Evolutionary conservation across 1,284 basidiomycete genomes (phyloP), one percentile per base, ranked within the genome.

Genomic region (Naganishia sp.): DNA sequence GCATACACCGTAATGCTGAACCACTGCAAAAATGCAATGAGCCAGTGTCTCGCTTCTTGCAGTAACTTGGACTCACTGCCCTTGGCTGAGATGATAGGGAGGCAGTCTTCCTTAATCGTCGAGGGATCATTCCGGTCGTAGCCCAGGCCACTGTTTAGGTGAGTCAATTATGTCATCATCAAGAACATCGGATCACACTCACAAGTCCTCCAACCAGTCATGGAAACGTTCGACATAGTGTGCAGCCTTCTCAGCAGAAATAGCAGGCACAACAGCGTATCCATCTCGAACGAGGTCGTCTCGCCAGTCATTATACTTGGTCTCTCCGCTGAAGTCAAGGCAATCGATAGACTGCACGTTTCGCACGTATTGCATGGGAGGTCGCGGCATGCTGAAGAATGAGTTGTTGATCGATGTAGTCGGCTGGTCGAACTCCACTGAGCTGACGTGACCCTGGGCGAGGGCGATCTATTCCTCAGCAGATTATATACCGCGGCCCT

Each of bases 191-290:
- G 39, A 3, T 15, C 25, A 10, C 11, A 63, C 60, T 53, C 36
- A 63, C 60, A 74, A 76, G 43, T 60, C 65, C 56, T 75, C 75
- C 39, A 77, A 67, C 75, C 75, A 78, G 23, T 71, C 60, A 65
- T 73, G 73, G 15, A 72, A 70, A 10, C 56, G 11, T 28, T 70
- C 55, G 2, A 71, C 65, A 54, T 75, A 74, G 10, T 68, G 45
- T 21, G 71, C 64, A 0, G 77, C 75, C 0, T 65, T 64, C 36
- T 74, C 74, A 1, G 59, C 56, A 0, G 76, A 69, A 28, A 78
- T 67, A 13, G 70, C 75, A 11, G 67, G 68, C 45, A 78, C 70
- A 18, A 78, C 73, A 15, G 70, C 70, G 67, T 70, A 76, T 18
- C 75, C 77, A 25, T 77, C 66, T 2, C 56, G 49, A 13, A 52